Percentiles rank a stretch among this genome's conserved stretches.
Evolutionary conservation across 345 rosid genomes (phyloP).

Genomic region (Arabis hirsuta): DNA sequence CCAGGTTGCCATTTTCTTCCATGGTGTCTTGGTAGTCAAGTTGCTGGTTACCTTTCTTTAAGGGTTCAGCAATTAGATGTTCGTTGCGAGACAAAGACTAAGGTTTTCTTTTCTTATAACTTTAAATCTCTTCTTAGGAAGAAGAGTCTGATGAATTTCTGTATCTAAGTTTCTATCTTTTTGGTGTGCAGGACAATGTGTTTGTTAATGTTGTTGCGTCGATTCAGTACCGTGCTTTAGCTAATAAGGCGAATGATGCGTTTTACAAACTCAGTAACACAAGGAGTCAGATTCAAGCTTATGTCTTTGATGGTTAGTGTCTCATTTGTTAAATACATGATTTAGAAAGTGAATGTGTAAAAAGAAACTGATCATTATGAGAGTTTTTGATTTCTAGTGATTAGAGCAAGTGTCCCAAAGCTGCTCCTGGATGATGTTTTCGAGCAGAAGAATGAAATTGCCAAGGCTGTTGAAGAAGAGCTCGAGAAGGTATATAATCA

Average conservation of each 20-base stretch:
- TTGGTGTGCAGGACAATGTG: slow-evolving; percentile 54
- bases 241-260: slow-evolving; percentile 56
- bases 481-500: slow-evolving; percentile 53
- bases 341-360: background rate
- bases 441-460: slow-evolving; percentile 66
- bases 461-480: slow-evolving; percentile 59
- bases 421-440: slow-evolving; percentile 56
- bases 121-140: background rate
- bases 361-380: background rate
- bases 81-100: slow-evolving; percentile 71
- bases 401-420: slow-evolving; percentile 62
- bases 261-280: slow-evolving; percentile 63
- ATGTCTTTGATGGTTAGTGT: slow-evolving; percentile 55
- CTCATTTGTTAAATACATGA: background rate
- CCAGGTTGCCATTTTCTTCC: slow-evolving; percentile 76
- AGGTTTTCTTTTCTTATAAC: slow-evolving; percentile 43
- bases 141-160: background rate
- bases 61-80: slow-evolving; percentile 70
- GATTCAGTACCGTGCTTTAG: slow-evolving; percentile 55
- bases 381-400: slow-evolving; percentile 42
- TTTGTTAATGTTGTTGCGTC: slow-evolving; percentile 67
- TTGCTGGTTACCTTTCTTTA: slow-evolving; percentile 59
- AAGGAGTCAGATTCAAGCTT: slow-evolving; percentile 58
- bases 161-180: too few species aligned
- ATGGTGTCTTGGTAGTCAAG: slow-evolving; percentile 60